A percentile compares a stretch with the other conserved stretches of the same genome.
phyloP scores from a whole-genome alignment of 345 rosid species.

The Citrus glauca region DNA sequence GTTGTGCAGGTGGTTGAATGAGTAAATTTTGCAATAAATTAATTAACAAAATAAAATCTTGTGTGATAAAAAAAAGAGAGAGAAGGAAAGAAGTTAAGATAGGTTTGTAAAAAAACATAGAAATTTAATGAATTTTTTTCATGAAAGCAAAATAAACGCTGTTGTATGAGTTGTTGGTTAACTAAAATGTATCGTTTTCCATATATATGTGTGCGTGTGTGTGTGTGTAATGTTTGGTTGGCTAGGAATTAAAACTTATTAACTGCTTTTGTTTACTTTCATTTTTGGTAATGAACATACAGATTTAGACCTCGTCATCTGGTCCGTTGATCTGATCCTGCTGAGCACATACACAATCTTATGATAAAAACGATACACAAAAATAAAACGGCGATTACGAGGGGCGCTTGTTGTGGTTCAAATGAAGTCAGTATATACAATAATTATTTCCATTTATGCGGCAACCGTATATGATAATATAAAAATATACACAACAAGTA shows the following conservation, averaged over 20 bases:
- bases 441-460: background rate
- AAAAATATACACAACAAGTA: no score
- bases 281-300: background rate
- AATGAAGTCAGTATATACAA: background rate
- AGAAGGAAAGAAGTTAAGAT: background rate
- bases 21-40: background rate
- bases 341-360: background rate
- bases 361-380: background rate
- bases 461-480: background rate
- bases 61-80: background rate
- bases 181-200: background rate
- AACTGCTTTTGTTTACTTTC: background rate
- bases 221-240: no score
- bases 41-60: background rate
- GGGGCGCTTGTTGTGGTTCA: background rate
- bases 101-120: background rate
- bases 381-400: background rate
- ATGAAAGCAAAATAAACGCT: background rate
- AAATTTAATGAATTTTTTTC: background rate
- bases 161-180: background rate
- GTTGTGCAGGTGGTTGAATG: background rate
- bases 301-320: background rate
- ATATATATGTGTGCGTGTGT: no score
- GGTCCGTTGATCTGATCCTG: background rate
- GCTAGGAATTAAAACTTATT: background rate